Base-by-base conservation (phyloP, 768 basidiomycete genomes). In the Paxillus ammoniavirescens region DNA sequence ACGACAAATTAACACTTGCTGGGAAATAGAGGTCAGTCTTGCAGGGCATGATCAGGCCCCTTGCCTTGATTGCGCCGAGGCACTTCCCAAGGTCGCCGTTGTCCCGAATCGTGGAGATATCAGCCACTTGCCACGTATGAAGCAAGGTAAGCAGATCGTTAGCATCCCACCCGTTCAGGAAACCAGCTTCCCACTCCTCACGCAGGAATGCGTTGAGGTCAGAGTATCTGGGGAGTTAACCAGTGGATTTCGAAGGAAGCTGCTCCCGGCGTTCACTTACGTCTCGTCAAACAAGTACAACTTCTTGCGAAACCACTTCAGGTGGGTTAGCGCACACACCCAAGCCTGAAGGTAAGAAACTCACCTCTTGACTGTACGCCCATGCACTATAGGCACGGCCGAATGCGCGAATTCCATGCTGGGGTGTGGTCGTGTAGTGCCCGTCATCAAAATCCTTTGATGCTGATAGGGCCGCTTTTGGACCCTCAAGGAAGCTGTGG, bases 21-120 rank as follows among this genome's bases (percentile, higher is more conserved):
- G 82, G 72, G 63, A 84, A 83, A 62, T 82, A 82, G 37, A 84
- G 63, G 56, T 83, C 82, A 1, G 79, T 82, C 69, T 80, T 81
- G 57, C 75, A 77, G 4, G 82, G 82, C 80, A 83, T 81, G 44
- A 83, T 76, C 41, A 83, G 58, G 3, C 80, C 81, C 52, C 73
- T 77, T 4, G 81, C 80, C 55, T 76, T 77, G 66, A 82, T 79
- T 15, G 60, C 63, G 2, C 62, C 56, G 50, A 83, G 60, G 46
- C 72, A 70, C 33, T 66, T 71, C 36, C 53, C 65, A 26, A 81
- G 67, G 57, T 80, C 69, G 14, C 77, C 77, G 0, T 67, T 68
- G 57, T 79, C 71, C 15, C 72, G 70, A 14, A 82, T 63, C 18
- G 60, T 63, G 7, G 81, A 80, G 18, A 81, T 66, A 56, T 82